Evolutionary conservation across 2,329 filamentous ascomycete species (phyloP).

Genomic region (Sporothrix dimorphospora): DNA sequence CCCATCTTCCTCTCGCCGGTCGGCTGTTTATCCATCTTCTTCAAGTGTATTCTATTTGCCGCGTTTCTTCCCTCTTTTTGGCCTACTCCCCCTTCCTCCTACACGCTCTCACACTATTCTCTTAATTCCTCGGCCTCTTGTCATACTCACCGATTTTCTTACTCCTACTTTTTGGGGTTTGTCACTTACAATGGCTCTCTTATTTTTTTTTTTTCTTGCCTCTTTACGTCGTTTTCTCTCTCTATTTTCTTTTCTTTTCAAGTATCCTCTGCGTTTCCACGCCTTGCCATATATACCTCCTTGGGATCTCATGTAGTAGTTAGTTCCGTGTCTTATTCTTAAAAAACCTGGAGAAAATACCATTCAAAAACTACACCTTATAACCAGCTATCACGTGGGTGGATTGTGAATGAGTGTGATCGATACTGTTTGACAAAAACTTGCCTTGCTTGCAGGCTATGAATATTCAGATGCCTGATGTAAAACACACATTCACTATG

Average conservation of each 20-base stretch:
- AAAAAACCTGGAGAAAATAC: slow-evolving; percentile 15
- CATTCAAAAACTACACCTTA: neutral
- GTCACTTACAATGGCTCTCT: slow-evolving; percentile 26
- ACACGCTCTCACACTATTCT: slow-evolving; percentile 9
- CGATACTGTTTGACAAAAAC: too few species aligned
- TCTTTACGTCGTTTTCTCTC: neutral
- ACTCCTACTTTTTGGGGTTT: slow-evolving; percentile 17
- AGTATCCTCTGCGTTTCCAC: slow-evolving; percentile 6
- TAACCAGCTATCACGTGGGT: neutral
- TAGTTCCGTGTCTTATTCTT: slow-evolving; percentile 10
- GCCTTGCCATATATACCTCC: slow-evolving; percentile 26
- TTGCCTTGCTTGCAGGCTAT: too few species aligned
- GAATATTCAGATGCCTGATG: too few species aligned
- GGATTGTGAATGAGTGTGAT: neutral
- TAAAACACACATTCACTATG: too few species aligned
- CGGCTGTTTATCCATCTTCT: neutral
- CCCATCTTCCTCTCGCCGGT: neutral
- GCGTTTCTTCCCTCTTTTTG: neutral
- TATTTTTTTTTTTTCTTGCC: neutral
- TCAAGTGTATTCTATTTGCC: neutral
- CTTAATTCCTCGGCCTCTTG: slow-evolving; percentile 18
- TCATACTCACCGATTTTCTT: slow-evolving; percentile 1
- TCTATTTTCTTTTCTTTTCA: neutral
- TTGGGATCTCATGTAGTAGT: slow-evolving; percentile 23
- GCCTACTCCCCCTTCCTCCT: neutral